These are phyloP conservation scores for Pseudotsuga menziesii DNA, from an alignment of 75 land plant species.

Conservation along the genomic window DNA sequence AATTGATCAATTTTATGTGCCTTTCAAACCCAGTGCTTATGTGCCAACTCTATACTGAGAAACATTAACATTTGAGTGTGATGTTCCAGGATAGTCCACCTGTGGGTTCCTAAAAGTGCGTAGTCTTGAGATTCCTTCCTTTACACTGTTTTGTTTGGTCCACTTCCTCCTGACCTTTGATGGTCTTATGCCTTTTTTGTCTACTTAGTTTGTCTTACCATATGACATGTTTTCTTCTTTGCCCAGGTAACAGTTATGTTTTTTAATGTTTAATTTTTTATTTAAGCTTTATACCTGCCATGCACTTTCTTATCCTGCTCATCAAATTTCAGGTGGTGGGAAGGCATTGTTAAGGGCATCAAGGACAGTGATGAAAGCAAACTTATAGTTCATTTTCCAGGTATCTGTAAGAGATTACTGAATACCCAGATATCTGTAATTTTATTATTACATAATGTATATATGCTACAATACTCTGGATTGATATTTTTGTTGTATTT, in stretches of 20 bases:
- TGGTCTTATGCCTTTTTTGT: not conserved
- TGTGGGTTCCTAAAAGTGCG: no score
- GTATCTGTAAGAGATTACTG: slow-evolving; percentile 16
- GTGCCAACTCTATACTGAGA: no score
- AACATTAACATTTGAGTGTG: no score
- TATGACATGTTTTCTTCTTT: not conserved
- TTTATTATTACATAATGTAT: not conserved
- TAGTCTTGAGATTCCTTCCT: not conserved
- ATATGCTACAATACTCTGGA: not conserved
- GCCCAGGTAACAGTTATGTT: not conserved
- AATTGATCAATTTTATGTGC: no score
- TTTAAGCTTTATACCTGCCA: not conserved
- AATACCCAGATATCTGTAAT: not conserved
- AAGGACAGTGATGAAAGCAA: slow-evolving; percentile 59
- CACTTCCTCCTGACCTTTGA: not conserved
- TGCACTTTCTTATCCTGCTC: not conserved
- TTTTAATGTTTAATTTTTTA: not conserved
- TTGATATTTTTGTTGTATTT: not conserved
- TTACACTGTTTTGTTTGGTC: not conserved
- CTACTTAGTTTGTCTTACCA: not conserved
- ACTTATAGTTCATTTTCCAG: slow-evolving; percentile 68
- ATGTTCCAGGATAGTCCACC: no score
- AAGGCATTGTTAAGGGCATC: slow-evolving; percentile 60
- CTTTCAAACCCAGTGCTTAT: no score
- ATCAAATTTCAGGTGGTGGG: slow-evolving; percentile 79